phyloP scores from a whole-genome alignment of 2,329 filamentous ascomycete species.

The Fusarium domesticum region DNA sequence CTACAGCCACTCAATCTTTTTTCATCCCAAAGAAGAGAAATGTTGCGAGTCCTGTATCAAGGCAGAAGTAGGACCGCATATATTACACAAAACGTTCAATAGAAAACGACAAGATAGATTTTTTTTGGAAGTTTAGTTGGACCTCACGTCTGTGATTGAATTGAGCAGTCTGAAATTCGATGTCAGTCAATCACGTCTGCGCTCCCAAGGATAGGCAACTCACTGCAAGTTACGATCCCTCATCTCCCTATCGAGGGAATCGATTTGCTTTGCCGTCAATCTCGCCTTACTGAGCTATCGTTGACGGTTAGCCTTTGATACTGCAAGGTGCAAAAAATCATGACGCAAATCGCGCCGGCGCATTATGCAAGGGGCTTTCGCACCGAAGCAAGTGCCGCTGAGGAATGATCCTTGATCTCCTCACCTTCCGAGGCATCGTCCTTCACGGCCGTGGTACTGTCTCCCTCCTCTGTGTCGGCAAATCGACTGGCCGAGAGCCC shows the following conservation, averaged over 20 bases:
- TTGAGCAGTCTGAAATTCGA: slow-evolving; percentile 19
- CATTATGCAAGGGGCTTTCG: slow-evolving; percentile 50
- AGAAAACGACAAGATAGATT: neutral
- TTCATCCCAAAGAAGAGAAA: no score
- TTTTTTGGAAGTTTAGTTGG: slow-evolving; percentile 3
- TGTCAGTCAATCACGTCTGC: slow-evolving; percentile 8
- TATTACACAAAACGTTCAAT: no score
- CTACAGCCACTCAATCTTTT: no score
- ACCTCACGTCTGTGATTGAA: slow-evolving; percentile 29
- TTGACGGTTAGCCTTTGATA: slow-evolving; percentile 18
- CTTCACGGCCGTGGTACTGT: slow-evolving; percentile 34
- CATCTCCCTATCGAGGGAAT: slow-evolving; percentile 55
- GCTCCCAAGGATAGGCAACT: slow-evolving; percentile 36
- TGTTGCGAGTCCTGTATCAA: no score
- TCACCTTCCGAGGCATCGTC: slow-evolving; percentile 54
- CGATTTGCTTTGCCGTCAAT: slow-evolving; percentile 47
- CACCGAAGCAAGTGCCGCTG: slow-evolving; percentile 65
- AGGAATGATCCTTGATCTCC: slow-evolving; percentile 60
- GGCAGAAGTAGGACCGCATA: no score
- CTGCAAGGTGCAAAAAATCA: slow-evolving; percentile 11
- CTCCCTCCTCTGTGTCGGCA: slow-evolving; percentile 42
- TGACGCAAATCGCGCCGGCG: slow-evolving; percentile 28
- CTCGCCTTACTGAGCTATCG: slow-evolving; percentile 45
- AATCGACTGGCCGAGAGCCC: slow-evolving; percentile 55
- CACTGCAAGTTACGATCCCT: slow-evolving; percentile 51